These are phyloP conservation scores for Geranium brycei DNA, from an alignment of 345 rosid genomes.

Conservation along the genomic window DNA sequence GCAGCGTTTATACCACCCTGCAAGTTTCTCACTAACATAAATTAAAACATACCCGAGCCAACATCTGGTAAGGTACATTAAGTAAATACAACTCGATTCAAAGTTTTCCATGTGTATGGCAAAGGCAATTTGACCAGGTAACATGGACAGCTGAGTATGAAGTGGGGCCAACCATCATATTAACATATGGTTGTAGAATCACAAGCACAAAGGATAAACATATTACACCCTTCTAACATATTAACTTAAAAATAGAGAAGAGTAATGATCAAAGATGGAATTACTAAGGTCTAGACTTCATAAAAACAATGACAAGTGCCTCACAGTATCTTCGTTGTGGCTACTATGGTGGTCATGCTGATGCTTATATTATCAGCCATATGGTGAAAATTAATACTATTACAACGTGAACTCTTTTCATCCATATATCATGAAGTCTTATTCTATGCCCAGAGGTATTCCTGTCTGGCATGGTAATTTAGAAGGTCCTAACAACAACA, in stretches of 20 bases:
- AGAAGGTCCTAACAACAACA: too few species aligned
- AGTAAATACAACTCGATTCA: background rate
- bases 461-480: too few species aligned
- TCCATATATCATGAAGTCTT: too few species aligned
- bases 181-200: background rate
- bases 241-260: background rate
- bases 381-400: too few species aligned
- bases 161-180: background rate
- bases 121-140: background rate
- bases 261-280: background rate
- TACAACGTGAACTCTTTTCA: too few species aligned
- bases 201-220: background rate
- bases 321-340: background rate
- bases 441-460: too few species aligned
- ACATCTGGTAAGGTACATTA: background rate
- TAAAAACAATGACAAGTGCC: background rate
- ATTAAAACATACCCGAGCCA: constrained; percentile 3
- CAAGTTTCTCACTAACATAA: constrained; percentile 8
- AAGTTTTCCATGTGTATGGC: background rate
- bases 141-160: background rate
- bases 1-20: constrained; percentile 99
- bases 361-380: too few species aligned
- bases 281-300: background rate
- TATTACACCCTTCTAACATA: background rate
- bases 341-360: too few species aligned